phyloP scores from a whole-genome alignment of 805 yeast species.

The Nakazawaea laoshanensis region DNA sequence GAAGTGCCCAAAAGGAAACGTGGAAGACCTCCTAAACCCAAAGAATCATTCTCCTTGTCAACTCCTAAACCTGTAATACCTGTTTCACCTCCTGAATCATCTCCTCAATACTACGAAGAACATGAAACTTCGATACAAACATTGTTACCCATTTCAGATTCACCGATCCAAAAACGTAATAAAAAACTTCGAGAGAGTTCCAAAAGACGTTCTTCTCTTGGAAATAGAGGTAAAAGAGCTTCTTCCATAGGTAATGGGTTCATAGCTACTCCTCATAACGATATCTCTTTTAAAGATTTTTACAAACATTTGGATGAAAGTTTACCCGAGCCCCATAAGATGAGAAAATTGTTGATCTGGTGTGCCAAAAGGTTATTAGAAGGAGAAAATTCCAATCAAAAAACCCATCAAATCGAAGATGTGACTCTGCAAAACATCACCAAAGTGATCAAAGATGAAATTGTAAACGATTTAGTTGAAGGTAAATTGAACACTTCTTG shows the following conservation, averaged over 20 bases:
- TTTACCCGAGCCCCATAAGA: slow-evolving; percentile 63
- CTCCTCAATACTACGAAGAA: slow-evolving; percentile 3
- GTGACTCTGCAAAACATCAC: slow-evolving; percentile 43
- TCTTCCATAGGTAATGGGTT: slow-evolving; percentile 73
- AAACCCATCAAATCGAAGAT: slow-evolving; percentile 20
- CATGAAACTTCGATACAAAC: slow-evolving; percentile 12
- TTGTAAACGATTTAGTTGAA: slow-evolving; percentile 47
- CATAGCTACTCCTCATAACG: slow-evolving; percentile 57
- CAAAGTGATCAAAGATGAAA: slow-evolving; percentile 54
- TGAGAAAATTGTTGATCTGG: slow-evolving; percentile 67
- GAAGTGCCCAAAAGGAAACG: background rate
- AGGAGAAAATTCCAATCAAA: slow-evolving; percentile 3
- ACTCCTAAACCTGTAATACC: background rate
- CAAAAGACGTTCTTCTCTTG: slow-evolving; percentile 40
- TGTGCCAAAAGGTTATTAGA: slow-evolving; percentile 42
- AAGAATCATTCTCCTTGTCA: too few relatives aligned
- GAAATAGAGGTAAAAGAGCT: slow-evolving; percentile 60
- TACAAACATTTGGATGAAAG: slow-evolving; percentile 54
- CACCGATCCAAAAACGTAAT: slow-evolving; percentile 14
- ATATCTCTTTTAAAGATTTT: slow-evolving; percentile 44
- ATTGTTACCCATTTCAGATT: slow-evolving; percentile 19
- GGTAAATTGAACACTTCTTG: slow-evolving; percentile 61
- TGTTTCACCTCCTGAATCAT: slow-evolving; percentile 9
- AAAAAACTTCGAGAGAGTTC: slow-evolving; percentile 15
- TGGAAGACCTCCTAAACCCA: background rate